Conservation (phyloP, 257 asterid genomes). For the Gardenia jasminoides region DNA sequence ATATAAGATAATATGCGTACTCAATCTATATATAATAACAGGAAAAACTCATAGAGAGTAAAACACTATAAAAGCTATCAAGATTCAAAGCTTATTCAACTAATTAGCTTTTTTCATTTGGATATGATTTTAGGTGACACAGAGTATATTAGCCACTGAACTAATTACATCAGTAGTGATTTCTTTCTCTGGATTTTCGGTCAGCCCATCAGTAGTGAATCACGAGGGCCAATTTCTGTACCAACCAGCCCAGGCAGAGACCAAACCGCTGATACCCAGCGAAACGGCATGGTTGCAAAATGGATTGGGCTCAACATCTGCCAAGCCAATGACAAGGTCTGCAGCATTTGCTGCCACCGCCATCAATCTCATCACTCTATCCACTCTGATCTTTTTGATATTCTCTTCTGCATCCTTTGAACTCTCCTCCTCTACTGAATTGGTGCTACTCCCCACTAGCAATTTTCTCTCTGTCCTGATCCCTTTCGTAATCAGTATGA, state of each 20-base stretch:
- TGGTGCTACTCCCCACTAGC: background rate
- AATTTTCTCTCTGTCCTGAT: constrained; percentile 50
- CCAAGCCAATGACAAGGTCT: constrained; percentile 72
- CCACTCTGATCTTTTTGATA: constrained; percentile 55
- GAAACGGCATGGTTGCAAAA: constrained; percentile 80
- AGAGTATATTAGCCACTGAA: no score
- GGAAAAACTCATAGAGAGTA: no score
- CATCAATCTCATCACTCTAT: constrained; percentile 88
- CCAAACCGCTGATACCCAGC: constrained; percentile 84
- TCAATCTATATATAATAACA: no score
- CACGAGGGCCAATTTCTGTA: constrained; percentile 88
- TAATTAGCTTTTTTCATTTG: no score
- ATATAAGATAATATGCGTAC: no score
- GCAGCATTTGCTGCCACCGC: constrained; percentile 86
- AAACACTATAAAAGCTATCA: no score
- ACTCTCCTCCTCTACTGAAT: constrained; percentile 27
- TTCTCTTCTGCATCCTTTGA: constrained; percentile 18
- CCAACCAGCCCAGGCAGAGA: constrained; percentile 99
- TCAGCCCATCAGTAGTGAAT: no score
- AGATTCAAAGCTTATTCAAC: no score
- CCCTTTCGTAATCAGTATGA: constrained; percentile 59
- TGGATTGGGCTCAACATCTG: constrained; percentile 92
- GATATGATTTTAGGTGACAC: no score
- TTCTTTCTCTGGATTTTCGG: no score
- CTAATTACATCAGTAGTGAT: no score